phyloP scores from a whole-genome alignment of 2,329 filamentous ascomycete species.

The Monosporascus sp. region DNA sequence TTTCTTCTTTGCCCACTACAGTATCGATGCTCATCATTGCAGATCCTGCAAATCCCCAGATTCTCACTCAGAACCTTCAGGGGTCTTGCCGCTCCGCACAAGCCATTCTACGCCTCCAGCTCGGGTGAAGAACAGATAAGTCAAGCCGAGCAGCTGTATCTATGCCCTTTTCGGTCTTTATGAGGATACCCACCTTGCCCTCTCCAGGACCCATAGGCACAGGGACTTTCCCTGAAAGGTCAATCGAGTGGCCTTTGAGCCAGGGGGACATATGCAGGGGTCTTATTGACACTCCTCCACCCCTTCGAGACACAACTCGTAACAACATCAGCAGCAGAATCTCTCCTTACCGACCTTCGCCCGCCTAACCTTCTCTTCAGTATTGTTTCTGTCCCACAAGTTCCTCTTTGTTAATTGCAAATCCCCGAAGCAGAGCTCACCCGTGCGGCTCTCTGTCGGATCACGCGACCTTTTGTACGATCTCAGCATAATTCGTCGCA shows the following conservation, averaged over 20 bases:
- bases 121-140: neutral
- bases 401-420: conserved; percentile 7
- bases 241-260: conserved; percentile 18
- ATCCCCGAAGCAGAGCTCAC: conserved; percentile 10
- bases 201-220: conserved; percentile 16
- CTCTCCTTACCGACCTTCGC: conserved; percentile 25
- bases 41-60: neutral
- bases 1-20: neutral
- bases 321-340: conserved; percentile 24
- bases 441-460: conserved; percentile 1
- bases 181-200: conserved; percentile 3
- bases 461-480: too few species aligned
- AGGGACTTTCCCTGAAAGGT: conserved; percentile 12
- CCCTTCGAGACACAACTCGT: conserved; percentile 35
- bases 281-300: conserved; percentile 20
- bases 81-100: neutral
- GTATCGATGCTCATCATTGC: neutral
- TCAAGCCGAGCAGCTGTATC: conserved; percentile 4
- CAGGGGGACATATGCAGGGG: conserved; percentile 20
- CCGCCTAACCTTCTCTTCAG: conserved; percentile 18
- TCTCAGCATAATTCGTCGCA: too few species aligned
- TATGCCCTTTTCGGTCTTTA: conserved; percentile 12
- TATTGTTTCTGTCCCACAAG: conserved; percentile 22
- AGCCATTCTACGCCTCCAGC: neutral
- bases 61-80: neutral